Percentiles rank a stretch among this genome's conserved stretches.
phyloP scores from a whole-genome alignment of 805 yeast species.

The Vanderwaltozyma verrucispora region DNA sequence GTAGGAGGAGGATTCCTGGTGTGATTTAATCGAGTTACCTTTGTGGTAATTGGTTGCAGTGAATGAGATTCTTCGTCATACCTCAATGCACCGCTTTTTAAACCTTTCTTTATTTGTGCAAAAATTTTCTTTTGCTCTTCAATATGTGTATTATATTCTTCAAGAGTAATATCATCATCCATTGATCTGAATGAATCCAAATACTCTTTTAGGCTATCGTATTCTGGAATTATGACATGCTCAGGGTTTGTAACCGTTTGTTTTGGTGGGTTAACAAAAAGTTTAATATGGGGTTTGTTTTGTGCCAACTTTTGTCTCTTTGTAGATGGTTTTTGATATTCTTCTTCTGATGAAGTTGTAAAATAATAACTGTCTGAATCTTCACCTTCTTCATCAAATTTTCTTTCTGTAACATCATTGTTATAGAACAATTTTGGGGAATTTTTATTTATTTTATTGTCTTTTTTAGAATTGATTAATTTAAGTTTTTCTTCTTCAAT shows the following conservation, averaged over 20 bases:
- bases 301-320: conserved; percentile 7
- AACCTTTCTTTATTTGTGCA: conserved; percentile 37
- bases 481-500: too few species aligned
- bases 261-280: conserved; percentile 32
- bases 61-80: conserved; percentile 33
- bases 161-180: conserved; percentile 49
- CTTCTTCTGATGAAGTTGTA: conserved; percentile 26
- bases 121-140: conserved; percentile 40
- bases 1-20: conserved; percentile 41
- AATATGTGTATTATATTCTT: conserved; percentile 53
- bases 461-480: too few species aligned
- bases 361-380: conserved; percentile 21
- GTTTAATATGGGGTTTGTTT: conserved; percentile 22
- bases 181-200: conserved; percentile 47
- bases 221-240: conserved; percentile 41
- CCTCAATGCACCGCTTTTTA: conserved; percentile 33
- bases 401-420: background rate
- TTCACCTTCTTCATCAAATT: conserved; percentile 4
- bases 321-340: conserved; percentile 8
- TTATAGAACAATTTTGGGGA: too few species aligned
- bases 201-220: conserved; percentile 32
- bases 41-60: conserved; percentile 37
- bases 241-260: conserved; percentile 51
- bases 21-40: conserved; percentile 28
- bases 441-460: too few species aligned